phyloP scores from a whole-genome alignment of 2,329 filamentous ascomycete genomes.

The Phyllachora maydis region DNA sequence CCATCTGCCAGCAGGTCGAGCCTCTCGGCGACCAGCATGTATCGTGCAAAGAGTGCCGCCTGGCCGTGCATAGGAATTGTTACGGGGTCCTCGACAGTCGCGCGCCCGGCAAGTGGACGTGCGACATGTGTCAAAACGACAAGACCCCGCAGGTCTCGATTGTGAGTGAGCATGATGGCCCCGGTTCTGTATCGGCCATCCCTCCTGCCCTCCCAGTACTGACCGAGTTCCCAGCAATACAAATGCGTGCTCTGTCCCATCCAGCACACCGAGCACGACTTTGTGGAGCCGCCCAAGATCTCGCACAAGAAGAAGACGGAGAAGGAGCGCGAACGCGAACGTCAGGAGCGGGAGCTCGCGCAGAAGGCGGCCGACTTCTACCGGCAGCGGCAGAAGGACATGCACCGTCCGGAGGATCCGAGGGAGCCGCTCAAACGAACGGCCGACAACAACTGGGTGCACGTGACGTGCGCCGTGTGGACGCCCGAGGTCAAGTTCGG shows the following conservation, averaged over 20 bases:
- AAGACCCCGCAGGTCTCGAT: conserved; percentile 85
- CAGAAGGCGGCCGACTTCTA: conserved; percentile 66
- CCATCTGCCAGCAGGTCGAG: conserved; percentile 60
- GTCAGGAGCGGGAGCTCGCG: conserved; percentile 65
- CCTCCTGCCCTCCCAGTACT: neutral
- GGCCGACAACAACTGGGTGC: conserved; percentile 94
- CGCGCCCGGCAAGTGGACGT: conserved; percentile 65
- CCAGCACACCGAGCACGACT: conserved; percentile 59
- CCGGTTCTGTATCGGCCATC: neutral
- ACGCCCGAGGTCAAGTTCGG: conserved; percentile 86
- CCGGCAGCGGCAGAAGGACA: conserved; percentile 61
- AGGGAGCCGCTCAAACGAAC: conserved; percentile 86
- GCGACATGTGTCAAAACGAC: conserved; percentile 91
- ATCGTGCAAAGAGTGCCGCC: conserved; percentile 67
- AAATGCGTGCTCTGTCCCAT: conserved; percentile 85
- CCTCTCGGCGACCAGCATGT: conserved; percentile 51
- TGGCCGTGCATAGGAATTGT: conserved; percentile 81
- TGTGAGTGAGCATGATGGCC: conserved; percentile 23
- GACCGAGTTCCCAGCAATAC: conserved; percentile 38
- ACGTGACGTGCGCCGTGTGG: conserved; percentile 84
- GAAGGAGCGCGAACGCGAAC: conserved; percentile 76
- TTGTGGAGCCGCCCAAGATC: conserved; percentile 63
- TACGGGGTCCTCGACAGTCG: conserved; percentile 67
- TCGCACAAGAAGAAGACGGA: conserved; percentile 77
- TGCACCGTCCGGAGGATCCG: conserved; percentile 64